Conservation (phyloP, 768 basidiomycete species). For the button mushroom (Agaricus bisporus) region DNA sequence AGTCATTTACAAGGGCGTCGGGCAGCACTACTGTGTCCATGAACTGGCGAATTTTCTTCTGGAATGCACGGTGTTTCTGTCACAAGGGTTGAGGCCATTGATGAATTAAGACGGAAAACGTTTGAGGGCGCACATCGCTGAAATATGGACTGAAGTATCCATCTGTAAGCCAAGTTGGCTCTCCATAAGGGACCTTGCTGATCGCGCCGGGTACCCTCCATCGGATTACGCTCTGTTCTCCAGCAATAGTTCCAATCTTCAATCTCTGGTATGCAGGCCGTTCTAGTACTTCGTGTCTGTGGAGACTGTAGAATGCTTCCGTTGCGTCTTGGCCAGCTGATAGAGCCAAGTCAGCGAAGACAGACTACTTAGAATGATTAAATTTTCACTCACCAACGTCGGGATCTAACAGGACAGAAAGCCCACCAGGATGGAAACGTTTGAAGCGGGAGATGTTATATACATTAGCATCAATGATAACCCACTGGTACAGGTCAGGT, state of each 20-base stretch:
- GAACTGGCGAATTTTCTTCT: slow-evolving; percentile 60
- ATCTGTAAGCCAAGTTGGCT: slow-evolving; percentile 72
- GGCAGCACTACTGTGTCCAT: slow-evolving; percentile 62
- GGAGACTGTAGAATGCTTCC: slow-evolving; percentile 83
- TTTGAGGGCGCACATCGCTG: slow-evolving; percentile 45
- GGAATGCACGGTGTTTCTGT: slow-evolving; percentile 54
- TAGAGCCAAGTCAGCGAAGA: background rate
- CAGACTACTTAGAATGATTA: slow-evolving; percentile 12
- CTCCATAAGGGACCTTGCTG: slow-evolving; percentile 80
- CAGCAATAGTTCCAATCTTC: slow-evolving; percentile 67
- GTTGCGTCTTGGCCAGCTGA: slow-evolving; percentile 85
- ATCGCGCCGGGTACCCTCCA: slow-evolving; percentile 48
- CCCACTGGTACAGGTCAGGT: slow-evolving; percentile 44
- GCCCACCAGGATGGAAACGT: slow-evolving; percentile 77
- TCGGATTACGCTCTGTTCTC: slow-evolving; percentile 49
- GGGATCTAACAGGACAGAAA: slow-evolving; percentile 61
- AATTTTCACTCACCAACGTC: slow-evolving; percentile 56
- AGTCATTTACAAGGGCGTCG: slow-evolving; percentile 26
- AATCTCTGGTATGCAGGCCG: slow-evolving; percentile 71
- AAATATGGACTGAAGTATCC: slow-evolving; percentile 76
- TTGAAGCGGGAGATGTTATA: slow-evolving; percentile 78
- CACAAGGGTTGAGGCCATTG: background rate
- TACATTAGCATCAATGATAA: slow-evolving; percentile 79
- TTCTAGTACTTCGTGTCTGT: slow-evolving; percentile 77
- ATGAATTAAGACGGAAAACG: slow-evolving; percentile 23